These are phyloP conservation scores for Phylloporus sp. DNA, from an alignment of 768 basidiomycete species.

Conservation along the genomic window DNA sequence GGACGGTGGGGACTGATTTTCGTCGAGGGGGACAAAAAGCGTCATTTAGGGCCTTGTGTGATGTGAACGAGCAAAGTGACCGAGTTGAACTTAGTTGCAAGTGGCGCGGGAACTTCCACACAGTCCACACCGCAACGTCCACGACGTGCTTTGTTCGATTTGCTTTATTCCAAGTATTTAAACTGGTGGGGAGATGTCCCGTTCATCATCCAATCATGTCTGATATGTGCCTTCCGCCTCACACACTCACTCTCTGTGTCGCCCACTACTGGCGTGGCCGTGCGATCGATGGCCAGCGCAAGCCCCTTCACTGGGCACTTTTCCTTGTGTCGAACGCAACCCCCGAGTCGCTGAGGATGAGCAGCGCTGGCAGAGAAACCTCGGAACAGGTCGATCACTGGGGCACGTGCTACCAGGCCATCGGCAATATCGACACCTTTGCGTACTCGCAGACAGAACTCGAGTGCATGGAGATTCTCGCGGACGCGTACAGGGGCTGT, in stretches of 20 bases:
- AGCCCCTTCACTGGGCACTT: conserved; percentile 31
- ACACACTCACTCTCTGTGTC: conserved; percentile 24
- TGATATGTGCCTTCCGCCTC: conserved; percentile 2
- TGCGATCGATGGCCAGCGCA: conserved; percentile 16
- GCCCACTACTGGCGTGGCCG: conserved; percentile 31
- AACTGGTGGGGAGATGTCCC: no score
- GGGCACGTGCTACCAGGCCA: conserved; percentile 29
- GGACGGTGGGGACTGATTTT: conserved; percentile 41
- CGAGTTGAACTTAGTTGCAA: conserved; percentile 14
- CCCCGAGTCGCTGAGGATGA: conserved; percentile 14
- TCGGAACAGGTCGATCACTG: conserved; percentile 27
- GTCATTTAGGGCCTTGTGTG: conserved; percentile 47
- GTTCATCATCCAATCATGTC: conserved; percentile 13
- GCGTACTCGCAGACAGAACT: conserved; percentile 23
- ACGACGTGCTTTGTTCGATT: conserved; percentile 7
- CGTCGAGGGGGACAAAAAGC: conserved; percentile 57
- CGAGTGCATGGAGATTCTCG: conserved; percentile 31
- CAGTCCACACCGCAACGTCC: not conserved
- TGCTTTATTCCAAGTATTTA: conserved; percentile 19
- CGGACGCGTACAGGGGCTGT: conserved; percentile 28
- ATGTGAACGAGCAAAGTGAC: conserved; percentile 26
- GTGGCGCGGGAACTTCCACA: conserved; percentile 31
- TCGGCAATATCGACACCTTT: conserved; percentile 29
- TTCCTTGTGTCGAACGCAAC: conserved; percentile 27
- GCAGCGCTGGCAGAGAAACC: conserved; percentile 20